Conservation (phyloP, 176 grass and related monocot genomes). For the Carex littledalei region DNA sequence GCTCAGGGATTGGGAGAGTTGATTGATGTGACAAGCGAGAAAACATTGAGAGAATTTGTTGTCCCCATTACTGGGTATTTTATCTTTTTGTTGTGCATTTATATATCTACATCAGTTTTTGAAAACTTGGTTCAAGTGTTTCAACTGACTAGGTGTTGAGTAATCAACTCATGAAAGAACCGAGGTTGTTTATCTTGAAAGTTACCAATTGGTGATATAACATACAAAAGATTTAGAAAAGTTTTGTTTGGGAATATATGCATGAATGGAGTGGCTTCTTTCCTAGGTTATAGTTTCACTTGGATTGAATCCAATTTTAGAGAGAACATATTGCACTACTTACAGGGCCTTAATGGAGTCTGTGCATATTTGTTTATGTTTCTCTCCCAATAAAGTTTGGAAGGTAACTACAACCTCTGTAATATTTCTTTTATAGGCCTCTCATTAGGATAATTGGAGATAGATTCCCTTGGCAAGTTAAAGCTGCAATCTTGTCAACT, state of each 20-base stretch:
- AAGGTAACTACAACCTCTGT: slow-evolving; percentile 12
- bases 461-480: slow-evolving; percentile 98
- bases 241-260: not conserved
- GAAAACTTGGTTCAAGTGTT: not conserved
- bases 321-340: not conserved
- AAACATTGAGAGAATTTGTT: slow-evolving; percentile 85
- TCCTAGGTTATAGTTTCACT: not conserved
- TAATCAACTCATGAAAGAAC: not conserved
- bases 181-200: not conserved
- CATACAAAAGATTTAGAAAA: not conserved
- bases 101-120: not conserved
- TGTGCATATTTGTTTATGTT: not conserved
- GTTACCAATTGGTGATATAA: not conserved
- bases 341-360: not conserved
- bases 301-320: not conserved
- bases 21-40: slow-evolving; percentile 86
- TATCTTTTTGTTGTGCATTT: not conserved
- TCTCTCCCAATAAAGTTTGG: not conserved
- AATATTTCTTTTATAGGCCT: slow-evolving; percentile 43
- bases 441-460: slow-evolving; percentile 95
- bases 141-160: not conserved
- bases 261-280: not conserved
- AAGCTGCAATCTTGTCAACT: slow-evolving; percentile 90
- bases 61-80: slow-evolving; percentile 94
- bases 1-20: slow-evolving; percentile 93